phyloP scores from a whole-genome alignment of 1,284 basidiomycete species.

The Naganishia sp. region DNA sequence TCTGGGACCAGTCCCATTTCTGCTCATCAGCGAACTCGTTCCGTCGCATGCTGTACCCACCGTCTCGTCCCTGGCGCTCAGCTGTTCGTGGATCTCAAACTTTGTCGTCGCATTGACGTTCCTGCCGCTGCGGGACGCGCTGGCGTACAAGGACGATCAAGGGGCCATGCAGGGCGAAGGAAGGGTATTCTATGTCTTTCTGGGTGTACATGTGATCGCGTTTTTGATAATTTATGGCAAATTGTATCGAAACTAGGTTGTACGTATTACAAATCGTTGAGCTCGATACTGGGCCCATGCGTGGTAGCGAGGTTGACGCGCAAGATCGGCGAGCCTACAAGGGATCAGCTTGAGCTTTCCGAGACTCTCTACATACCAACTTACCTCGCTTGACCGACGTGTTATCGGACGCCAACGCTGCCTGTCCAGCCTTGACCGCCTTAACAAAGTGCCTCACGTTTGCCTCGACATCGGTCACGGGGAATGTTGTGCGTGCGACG shows the following conservation, averaged over 20 bases:
- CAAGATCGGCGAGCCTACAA: slow-evolving; percentile 66
- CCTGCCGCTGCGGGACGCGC: slow-evolving; percentile 72
- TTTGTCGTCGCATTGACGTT: slow-evolving; percentile 80
- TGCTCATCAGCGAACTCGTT: slow-evolving; percentile 88
- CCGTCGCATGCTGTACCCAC: slow-evolving; percentile 80
- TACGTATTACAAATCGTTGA: slow-evolving; percentile 40
- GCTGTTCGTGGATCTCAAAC: slow-evolving; percentile 83
- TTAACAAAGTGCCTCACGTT: slow-evolving; percentile 78
- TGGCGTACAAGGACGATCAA: slow-evolving; percentile 55
- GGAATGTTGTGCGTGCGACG: slow-evolving; percentile 57
- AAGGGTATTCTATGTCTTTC: slow-evolving; percentile 79
- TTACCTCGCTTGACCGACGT: slow-evolving; percentile 41
- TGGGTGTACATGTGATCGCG: slow-evolving; percentile 45
- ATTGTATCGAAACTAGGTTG: slow-evolving; percentile 26
- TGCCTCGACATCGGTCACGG: slow-evolving; percentile 69
- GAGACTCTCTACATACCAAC: not conserved
- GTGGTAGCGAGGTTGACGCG: slow-evolving; percentile 79
- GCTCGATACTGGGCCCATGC: slow-evolving; percentile 75
- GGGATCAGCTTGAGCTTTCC: slow-evolving; percentile 21
- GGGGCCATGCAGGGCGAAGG: slow-evolving; percentile 62
- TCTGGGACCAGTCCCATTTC: slow-evolving; percentile 87
- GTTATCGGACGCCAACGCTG: slow-evolving; percentile 36
- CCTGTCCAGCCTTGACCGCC: slow-evolving; percentile 59
- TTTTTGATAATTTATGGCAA: slow-evolving; percentile 38
- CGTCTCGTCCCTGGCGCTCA: slow-evolving; percentile 77